A percentile compares a stretch with the other conserved stretches of the same genome.
Evolutionary conservation across 192 early-diverging fungal species (phyloP).

Genomic region (Powellomyces hirtus): DNA sequence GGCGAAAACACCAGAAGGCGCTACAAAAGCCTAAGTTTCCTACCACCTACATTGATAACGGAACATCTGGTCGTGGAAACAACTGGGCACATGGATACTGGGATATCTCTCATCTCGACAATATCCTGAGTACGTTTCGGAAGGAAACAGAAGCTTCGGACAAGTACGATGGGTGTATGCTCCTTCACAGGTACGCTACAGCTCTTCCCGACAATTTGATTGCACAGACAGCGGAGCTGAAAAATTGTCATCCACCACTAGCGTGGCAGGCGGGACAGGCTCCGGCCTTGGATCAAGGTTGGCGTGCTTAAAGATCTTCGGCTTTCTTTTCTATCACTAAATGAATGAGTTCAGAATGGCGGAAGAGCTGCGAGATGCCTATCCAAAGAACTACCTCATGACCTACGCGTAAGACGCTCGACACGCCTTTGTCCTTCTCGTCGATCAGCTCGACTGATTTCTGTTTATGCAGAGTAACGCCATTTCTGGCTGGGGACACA

Average conservation of each 20-base stretch:
- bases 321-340: not conserved
- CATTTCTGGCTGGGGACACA: slow-evolving; percentile 45
- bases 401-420: slow-evolving; percentile 28
- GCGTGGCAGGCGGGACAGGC: slow-evolving; percentile 46
- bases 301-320: not conserved
- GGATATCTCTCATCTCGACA: slow-evolving; percentile 26
- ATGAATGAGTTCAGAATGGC: slow-evolving; percentile 21
- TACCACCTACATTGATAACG: slow-evolving; percentile 24
- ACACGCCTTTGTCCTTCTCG: not conserved
- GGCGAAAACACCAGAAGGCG: slow-evolving; percentile 7
- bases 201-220: too few species aligned
- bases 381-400: slow-evolving; percentile 29
- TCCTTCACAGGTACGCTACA: slow-evolving; percentile 34
- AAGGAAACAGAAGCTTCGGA: slow-evolving; percentile 5
- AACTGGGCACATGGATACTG: slow-evolving; percentile 50
- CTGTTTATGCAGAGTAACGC: slow-evolving; percentile 19
- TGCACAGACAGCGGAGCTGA: too few species aligned
- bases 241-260: too few species aligned
- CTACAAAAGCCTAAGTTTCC: not conserved
- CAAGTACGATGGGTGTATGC: slow-evolving; percentile 6
- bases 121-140: slow-evolving; percentile 26
- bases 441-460: too few species aligned
- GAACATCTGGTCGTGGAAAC: slow-evolving; percentile 42
- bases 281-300: slow-evolving; percentile 44
- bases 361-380: slow-evolving; percentile 37